Conservation (phyloP, 805 yeast genomes). For the Saccharomycopsis javanensis region DNA sequence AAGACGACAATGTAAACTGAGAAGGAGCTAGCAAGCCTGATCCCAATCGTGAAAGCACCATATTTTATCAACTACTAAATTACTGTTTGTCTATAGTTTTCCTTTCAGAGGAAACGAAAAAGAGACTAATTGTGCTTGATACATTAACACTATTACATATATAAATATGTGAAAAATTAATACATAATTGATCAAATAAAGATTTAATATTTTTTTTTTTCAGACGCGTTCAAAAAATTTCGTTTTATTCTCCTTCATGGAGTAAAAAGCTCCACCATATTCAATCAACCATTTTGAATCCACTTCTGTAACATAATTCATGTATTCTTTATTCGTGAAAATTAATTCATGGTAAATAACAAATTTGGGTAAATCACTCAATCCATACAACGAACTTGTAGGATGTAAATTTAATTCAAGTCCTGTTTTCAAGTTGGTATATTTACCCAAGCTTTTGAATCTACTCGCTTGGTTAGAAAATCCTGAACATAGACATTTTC, state of each 20-base stretch:
- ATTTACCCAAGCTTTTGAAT: constrained; percentile 43
- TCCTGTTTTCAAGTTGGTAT: constrained; percentile 45
- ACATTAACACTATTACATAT: too few relatives aligned
- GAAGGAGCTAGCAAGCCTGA: neutral
- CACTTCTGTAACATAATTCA: constrained; percentile 80
- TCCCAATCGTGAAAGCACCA: neutral
- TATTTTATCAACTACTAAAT: neutral
- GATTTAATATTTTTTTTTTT: neutral
- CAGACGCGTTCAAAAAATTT: neutral
- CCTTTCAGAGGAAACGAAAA: too few relatives aligned
- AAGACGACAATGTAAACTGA: neutral
- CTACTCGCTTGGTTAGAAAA: constrained; percentile 59
- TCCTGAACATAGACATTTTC: constrained; percentile 59
- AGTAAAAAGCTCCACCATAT: constrained; percentile 30
- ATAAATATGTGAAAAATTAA: neutral
- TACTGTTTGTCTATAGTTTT: too few relatives aligned
- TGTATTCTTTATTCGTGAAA: constrained; percentile 78
- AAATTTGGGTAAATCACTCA: constrained; percentile 56
- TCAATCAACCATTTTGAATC: constrained; percentile 74
- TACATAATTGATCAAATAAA: neutral
- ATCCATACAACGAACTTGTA: constrained; percentile 58
- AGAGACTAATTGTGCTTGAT: neutral
- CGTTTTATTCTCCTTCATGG: constrained; percentile 2
- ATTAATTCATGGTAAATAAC: constrained; percentile 74
- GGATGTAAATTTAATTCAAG: constrained; percentile 81